These are phyloP conservation scores for Hypoxylon cercidicola DNA, from an alignment of 495 filamentous ascomycete species.

Conservation along the genomic window DNA sequence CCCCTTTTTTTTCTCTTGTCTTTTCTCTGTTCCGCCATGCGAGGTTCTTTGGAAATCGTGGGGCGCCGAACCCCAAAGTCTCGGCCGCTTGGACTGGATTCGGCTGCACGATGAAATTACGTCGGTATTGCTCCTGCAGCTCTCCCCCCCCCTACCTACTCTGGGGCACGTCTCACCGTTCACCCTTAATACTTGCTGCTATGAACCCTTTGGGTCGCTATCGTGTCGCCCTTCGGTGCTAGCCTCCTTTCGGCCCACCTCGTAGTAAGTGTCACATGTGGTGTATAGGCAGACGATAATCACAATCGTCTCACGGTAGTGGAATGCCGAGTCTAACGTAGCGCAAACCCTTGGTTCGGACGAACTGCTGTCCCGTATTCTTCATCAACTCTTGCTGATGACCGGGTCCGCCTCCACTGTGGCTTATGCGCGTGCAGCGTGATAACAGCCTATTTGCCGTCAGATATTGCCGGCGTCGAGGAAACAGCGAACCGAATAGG, in stretches of 20 bases:
- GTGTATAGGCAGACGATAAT: neutral
- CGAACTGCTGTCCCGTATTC: constrained; percentile 7
- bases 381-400: constrained; percentile 8
- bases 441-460: constrained; percentile 41
- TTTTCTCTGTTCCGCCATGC: constrained; percentile 30
- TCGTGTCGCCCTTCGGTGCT: neutral
- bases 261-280: neutral
- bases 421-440: constrained; percentile 35
- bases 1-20: neutral
- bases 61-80: constrained; percentile 35
- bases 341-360: constrained; percentile 14
- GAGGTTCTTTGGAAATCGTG: constrained; percentile 38
- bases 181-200: constrained; percentile 2
- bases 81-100: constrained; percentile 39
- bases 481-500: constrained; percentile 18
- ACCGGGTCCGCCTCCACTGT: constrained; percentile 26
- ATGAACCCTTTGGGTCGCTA: neutral
- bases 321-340: constrained; percentile 29
- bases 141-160: constrained; percentile 25
- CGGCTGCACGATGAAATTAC: constrained; percentile 46
- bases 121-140: constrained; percentile 46
- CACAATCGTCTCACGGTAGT: constrained; percentile 11
- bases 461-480: constrained; percentile 35
- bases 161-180: constrained; percentile 22
- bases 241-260: neutral